These are phyloP conservation scores for Rhodomyrtus tomentosa DNA, from an alignment of 345 rosid species.

Conservation along the genomic window DNA sequence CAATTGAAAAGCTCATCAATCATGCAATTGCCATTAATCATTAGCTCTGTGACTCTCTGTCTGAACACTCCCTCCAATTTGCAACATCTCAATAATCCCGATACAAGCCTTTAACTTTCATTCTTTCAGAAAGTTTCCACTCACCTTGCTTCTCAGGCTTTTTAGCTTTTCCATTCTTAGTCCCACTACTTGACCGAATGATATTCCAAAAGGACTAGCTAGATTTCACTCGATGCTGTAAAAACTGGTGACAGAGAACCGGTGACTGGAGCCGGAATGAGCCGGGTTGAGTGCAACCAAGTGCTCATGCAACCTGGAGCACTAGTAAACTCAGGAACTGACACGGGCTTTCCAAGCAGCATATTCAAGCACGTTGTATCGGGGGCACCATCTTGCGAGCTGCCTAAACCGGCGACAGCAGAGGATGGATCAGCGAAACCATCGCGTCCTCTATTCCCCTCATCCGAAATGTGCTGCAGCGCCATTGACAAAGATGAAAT, in stretches of 20 bases:
- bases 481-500: not conserved
- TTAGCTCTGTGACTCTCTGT: not conserved
- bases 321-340: not conserved
- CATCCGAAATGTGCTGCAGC: not conserved
- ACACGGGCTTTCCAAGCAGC: not conserved
- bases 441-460: not conserved
- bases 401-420: slow-evolving; percentile 41
- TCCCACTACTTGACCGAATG: not conserved
- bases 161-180: not conserved
- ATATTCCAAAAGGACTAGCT: not conserved
- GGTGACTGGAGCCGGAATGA: not conserved
- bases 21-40: slow-evolving; percentile 15
- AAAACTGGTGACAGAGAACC: not conserved
- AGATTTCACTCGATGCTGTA: not conserved
- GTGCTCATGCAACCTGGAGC: not conserved
- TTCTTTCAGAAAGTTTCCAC: slow-evolving; percentile 2
- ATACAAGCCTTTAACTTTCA: slow-evolving; percentile 11
- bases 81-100: slow-evolving; percentile 10
- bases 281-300: not conserved
- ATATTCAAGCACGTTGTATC: not conserved
- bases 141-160: not conserved
- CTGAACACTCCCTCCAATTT: slow-evolving; percentile 19
- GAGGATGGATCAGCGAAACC: slow-evolving; percentile 22
- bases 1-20: slow-evolving; percentile 2
- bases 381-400: slow-evolving; percentile 2